Evolutionary conservation across 2,329 filamentous ascomycete species (phyloP).

Genomic region (Balansia obtecta): DNA sequence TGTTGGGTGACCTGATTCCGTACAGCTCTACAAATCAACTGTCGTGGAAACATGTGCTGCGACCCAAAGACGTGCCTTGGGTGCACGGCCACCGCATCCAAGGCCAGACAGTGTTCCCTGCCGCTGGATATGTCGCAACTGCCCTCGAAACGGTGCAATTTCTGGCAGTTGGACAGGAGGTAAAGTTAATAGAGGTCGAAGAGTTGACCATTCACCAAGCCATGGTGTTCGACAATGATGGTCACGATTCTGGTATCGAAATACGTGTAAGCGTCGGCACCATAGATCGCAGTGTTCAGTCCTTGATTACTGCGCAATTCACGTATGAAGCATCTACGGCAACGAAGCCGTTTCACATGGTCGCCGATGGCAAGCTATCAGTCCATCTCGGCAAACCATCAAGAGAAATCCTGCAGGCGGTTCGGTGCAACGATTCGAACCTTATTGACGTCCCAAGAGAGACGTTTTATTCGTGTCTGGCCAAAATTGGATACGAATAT

Average conservation of each 20-base stretch:
- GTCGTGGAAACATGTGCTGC: slow-evolving; percentile 12
- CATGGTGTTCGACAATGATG: neutral
- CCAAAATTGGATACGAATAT: neutral
- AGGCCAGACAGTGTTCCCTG: slow-evolving; percentile 21
- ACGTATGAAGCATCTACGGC: neutral
- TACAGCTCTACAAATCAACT: slow-evolving; percentile 8
- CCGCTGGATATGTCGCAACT: slow-evolving; percentile 24
- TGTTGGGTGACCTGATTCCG: slow-evolving; percentile 10
- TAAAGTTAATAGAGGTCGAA: neutral
- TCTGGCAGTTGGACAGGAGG: neutral
- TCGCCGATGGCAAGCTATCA: neutral
- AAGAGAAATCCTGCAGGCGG: neutral
- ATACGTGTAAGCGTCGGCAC: neutral
- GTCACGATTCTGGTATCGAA: neutral
- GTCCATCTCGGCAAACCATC: neutral
- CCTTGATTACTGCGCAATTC: neutral
- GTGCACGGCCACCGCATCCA: slow-evolving; percentile 15
- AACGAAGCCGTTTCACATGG: neutral
- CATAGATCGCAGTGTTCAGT: neutral
- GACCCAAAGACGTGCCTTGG: slow-evolving; percentile 18
- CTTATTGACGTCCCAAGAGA: neutral
- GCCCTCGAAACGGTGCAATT: slow-evolving; percentile 7
- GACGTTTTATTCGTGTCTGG: neutral
- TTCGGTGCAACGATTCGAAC: neutral
- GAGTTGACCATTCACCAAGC: slow-evolving; percentile 1